Evolutionary conservation across 495 filamentous ascomycete genomes (phyloP).

Genomic region (Penicillium flavigenum): DNA sequence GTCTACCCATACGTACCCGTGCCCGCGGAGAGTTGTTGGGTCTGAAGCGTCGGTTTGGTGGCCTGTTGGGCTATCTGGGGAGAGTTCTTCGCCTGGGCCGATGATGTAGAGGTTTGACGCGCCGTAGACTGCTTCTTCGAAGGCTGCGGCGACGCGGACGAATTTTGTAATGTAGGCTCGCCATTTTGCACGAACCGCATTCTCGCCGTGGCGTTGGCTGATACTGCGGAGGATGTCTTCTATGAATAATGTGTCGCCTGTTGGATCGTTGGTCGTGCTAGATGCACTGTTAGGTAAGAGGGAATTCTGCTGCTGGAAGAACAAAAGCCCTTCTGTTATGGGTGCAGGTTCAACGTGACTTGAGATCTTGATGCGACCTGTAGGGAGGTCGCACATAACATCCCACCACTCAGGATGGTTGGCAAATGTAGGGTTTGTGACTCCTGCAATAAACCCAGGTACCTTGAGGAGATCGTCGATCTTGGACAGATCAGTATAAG

Average conservation of each 20-base stretch:
- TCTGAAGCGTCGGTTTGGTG: constrained; percentile 45
- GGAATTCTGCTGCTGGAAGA: constrained; percentile 80
- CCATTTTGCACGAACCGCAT: constrained; percentile 86
- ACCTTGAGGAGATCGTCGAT: constrained; percentile 95
- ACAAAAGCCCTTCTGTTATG: constrained; percentile 75
- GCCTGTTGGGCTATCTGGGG: constrained; percentile 50
- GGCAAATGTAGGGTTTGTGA: constrained; percentile 95
- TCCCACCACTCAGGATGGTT: constrained; percentile 99
- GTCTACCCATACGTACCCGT: constrained; percentile 94
- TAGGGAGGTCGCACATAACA: constrained; percentile 88
- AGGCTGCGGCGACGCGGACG: constrained; percentile 85
- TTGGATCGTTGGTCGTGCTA: constrained; percentile 60
- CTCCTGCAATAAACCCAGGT: constrained; percentile 95
- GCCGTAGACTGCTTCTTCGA: constrained; percentile 93
- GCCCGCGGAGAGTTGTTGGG: constrained; percentile 66
- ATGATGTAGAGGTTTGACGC: constrained; percentile 88
- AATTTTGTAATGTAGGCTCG: constrained; percentile 87
- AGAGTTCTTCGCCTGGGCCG: constrained; percentile 51
- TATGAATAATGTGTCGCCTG: constrained; percentile 90
- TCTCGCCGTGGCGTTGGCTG: constrained; percentile 80
- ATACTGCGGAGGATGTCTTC: constrained; percentile 79
- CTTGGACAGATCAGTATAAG: constrained; percentile 97
- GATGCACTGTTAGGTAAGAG: constrained; percentile 49
- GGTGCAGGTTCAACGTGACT: constrained; percentile 72
- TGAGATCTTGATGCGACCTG: constrained; percentile 91